phyloP scores from a whole-genome alignment of 345 rosid species.

The Eucalyptus brandiana region DNA sequence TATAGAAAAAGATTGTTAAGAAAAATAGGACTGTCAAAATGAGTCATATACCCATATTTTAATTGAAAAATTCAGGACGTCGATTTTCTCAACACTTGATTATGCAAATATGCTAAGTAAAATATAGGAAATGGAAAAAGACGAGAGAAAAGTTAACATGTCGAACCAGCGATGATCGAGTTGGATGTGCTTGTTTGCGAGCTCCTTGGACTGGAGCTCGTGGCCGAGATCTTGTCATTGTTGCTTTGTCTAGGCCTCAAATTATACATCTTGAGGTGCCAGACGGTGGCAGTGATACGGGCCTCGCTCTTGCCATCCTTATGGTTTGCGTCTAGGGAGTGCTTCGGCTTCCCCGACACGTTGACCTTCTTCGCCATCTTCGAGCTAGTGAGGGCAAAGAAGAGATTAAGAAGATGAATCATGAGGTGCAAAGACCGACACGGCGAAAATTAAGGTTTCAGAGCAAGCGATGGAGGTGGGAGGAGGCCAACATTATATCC shows the following conservation, averaged over 20 bases:
- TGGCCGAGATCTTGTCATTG: slow-evolving; percentile 52
- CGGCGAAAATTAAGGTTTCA: not conserved
- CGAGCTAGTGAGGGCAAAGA: not conserved
- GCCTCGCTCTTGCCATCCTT: slow-evolving; percentile 27
- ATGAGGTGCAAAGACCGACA: not conserved
- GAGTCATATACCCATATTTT: too few relatives aligned
- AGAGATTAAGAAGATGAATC: not conserved
- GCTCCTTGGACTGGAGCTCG: slow-evolving; percentile 33
- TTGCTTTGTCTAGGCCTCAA: slow-evolving; percentile 32
- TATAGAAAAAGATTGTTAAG: too few relatives aligned
- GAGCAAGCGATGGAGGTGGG: not conserved
- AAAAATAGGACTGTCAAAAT: too few relatives aligned
- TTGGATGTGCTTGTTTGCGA: slow-evolving; percentile 62
- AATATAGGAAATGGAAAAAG: not conserved
- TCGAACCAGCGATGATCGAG: slow-evolving; percentile 82
- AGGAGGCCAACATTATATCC: not conserved
- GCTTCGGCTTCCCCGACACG: slow-evolving; percentile 72
- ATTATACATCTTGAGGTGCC: slow-evolving; percentile 78
- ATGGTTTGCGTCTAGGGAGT: slow-evolving; percentile 71
- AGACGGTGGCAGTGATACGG: slow-evolving; percentile 51
- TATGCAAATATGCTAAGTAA: not conserved
- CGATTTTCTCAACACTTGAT: not conserved
- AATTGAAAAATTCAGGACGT: not conserved
- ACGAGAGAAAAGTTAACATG: not conserved
- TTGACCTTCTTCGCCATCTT: slow-evolving; percentile 25